Percentiles rank a stretch among this genome's conserved stretches.
Evolutionary conservation across 106 monocot genomes (phyloP).

Genomic region (Acorus gramineus): DNA sequence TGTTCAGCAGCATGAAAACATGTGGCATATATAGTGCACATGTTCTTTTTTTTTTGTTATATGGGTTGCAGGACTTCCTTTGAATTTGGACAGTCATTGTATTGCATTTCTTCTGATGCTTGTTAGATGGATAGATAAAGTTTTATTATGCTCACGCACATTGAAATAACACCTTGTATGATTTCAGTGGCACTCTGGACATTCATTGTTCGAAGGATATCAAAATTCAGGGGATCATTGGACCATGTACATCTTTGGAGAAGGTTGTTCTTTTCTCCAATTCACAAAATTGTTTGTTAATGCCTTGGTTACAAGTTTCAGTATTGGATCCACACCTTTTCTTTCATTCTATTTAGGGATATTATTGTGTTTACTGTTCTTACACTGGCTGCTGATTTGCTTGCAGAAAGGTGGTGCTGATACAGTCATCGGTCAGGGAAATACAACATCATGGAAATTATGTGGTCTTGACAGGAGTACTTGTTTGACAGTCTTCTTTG

Average conservation of each 20-base stretch:
- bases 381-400: background rate
- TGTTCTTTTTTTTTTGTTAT: no score
- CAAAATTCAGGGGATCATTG: constrained; percentile 93
- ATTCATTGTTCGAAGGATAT: constrained; percentile 96
- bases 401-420: constrained; percentile 94
- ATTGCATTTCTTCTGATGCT: no score
- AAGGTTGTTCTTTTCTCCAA: constrained; percentile 40
- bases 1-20: no score
- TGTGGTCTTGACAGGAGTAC: constrained; percentile 95
- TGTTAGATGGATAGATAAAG: no score
- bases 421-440: constrained; percentile 78
- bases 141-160: no score
- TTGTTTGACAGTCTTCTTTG: constrained; percentile 96
- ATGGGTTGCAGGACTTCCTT: no score
- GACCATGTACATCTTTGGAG: constrained; percentile 95
- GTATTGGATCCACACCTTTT: background rate
- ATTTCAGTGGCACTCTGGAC: constrained; percentile 77
- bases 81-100: no score
- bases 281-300: background rate
- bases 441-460: constrained; percentile 94
- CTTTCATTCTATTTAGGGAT: no score
- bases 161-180: no score
- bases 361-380: background rate
- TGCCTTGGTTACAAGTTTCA: background rate
- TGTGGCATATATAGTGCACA: no score